Percentiles rank a stretch among this genome's conserved stretches.
Evolutionary conservation across 1,284 basidiomycete species (phyloP).

Genomic region (Apiotrichum brassicae): DNA sequence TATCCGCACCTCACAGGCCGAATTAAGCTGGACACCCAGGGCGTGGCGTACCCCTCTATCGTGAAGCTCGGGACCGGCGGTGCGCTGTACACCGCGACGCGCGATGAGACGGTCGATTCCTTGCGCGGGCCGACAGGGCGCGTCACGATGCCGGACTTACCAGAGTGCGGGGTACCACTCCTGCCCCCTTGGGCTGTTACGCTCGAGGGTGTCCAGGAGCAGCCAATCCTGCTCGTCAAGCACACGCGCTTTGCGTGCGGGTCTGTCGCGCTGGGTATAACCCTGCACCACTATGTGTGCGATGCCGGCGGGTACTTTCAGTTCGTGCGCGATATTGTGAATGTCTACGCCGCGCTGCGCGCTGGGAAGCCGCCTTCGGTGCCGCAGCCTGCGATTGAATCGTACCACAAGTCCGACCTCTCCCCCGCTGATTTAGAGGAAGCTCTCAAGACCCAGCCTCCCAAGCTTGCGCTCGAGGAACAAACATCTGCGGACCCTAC

Average conservation of each 20-base stretch:
- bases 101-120: no score
- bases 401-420: no score
- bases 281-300: constrained; percentile 18
- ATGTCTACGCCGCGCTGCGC: constrained; percentile 11
- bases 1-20: constrained; percentile 29
- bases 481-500: no score
- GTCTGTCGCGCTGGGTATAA: constrained; percentile 22
- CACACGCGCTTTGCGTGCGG: constrained; percentile 27
- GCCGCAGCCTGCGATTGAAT: background rate
- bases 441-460: no score
- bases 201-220: background rate
- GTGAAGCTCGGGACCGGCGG: background rate
- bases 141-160: no score
- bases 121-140: no score
- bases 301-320: constrained; percentile 26
- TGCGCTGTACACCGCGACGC: no score
- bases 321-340: constrained; percentile 17
- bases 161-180: no score
- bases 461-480: no score
- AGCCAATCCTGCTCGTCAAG: constrained; percentile 21
- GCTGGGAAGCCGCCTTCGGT: background rate
- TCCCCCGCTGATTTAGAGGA: no score
- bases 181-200: no score
- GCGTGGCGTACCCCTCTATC: background rate
- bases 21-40: constrained; percentile 2